phyloP scores from a whole-genome alignment of 345 rosid species.

The Eucalyptus coolabah region DNA sequence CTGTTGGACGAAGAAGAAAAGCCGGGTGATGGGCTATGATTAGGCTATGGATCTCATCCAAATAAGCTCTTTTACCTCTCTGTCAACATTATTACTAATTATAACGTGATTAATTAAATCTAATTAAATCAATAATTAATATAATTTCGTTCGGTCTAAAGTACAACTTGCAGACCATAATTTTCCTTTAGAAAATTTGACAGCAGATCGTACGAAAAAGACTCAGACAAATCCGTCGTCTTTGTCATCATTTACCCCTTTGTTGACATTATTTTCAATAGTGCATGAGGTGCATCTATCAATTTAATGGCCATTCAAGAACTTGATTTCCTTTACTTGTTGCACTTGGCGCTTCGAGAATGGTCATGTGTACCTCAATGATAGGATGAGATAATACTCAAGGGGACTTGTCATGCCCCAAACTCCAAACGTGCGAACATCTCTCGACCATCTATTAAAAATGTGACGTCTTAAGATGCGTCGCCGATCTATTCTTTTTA shows the following conservation, averaged over 20 bases:
- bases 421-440: too few relatives aligned
- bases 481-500: too few relatives aligned
- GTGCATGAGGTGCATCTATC: neutral
- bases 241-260: neutral
- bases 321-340: neutral
- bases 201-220: neutral
- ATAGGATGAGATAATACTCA: neutral
- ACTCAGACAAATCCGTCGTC: too few relatives aligned
- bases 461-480: too few relatives aligned
- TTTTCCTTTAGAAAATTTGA: too few relatives aligned
- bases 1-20: neutral
- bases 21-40: neutral
- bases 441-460: too few relatives aligned
- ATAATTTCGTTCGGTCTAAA: neutral
- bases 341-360: neutral
- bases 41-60: neutral
- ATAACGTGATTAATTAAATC: neutral
- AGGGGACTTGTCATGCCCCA: neutral
- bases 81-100: neutral
- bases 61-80: neutral
- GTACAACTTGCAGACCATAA: neutral
- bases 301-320: neutral
- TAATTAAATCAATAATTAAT: neutral
- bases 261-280: neutral
- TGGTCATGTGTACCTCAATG: neutral